phyloP scores from a whole-genome alignment of 352 stramenopile genomes.

The Globisporangium okanoganense region DNA sequence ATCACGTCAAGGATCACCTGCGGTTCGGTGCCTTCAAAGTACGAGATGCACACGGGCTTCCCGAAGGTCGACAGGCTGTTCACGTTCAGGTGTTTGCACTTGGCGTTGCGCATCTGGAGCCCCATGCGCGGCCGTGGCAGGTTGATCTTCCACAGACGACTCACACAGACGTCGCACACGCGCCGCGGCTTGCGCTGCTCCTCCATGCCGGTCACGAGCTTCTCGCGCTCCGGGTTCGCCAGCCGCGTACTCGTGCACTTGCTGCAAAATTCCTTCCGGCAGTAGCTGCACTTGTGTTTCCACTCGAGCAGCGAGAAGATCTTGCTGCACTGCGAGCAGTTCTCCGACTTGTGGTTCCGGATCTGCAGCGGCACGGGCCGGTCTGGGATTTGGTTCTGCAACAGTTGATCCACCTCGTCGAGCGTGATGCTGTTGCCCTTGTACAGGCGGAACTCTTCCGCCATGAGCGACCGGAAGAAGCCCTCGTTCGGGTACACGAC shows the following conservation, averaged over 20 bases:
- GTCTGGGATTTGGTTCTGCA: conserved; percentile 73
- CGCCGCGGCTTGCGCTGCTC: conserved; percentile 55
- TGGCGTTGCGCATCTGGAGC: conserved; percentile 32
- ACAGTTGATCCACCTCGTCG: conserved; percentile 68
- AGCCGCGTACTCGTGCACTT: conserved; percentile 81
- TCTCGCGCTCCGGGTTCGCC: conserved; percentile 56
- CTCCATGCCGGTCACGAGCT: conserved; percentile 31
- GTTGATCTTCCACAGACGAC: conserved; percentile 77
- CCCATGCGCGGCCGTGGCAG: conserved; percentile 65
- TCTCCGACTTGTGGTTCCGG: conserved; percentile 57
- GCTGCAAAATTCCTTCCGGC: conserved; percentile 72
- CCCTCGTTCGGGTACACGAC: conserved; percentile 85
- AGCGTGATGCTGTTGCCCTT: conserved; percentile 67
- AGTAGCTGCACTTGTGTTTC: conserved; percentile 84
- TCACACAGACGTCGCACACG: conserved; percentile 75
- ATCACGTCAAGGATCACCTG: conserved; percentile 72
- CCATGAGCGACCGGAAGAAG: conserved; percentile 72
- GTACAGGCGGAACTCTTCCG: conserved; percentile 74
- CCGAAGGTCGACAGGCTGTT: conserved; percentile 79
- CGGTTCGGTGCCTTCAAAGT: conserved; percentile 73
- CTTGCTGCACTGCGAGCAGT: conserved; percentile 67
- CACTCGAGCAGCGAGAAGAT: conserved; percentile 79
- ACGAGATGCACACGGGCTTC: conserved; percentile 75
- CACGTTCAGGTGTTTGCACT: conserved; percentile 71
- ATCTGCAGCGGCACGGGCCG: conserved; percentile 65